phyloP scores from a whole-genome alignment of 306 rosid species.

The Begonia peltatifolia region DNA sequence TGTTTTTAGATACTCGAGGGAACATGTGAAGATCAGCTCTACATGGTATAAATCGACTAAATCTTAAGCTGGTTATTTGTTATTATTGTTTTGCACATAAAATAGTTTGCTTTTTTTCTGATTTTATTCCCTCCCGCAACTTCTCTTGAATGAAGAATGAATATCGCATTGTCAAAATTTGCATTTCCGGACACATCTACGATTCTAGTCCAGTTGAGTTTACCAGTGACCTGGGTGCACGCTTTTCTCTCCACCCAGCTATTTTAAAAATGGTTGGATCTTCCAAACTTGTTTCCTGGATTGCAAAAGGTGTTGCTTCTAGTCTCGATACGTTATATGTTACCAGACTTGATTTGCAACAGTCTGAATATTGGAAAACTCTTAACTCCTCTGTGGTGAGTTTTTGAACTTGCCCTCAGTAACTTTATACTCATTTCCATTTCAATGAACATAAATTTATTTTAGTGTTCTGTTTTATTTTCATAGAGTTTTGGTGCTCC shows the following conservation, averaged over 20 bases:
- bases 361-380: slow-evolving; percentile 91
- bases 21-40: slow-evolving; percentile 28
- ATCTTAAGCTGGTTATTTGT: not conserved
- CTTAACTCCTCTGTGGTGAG: slow-evolving; percentile 83
- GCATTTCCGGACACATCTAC: slow-evolving; percentile 69
- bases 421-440: not conserved
- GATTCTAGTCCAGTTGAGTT: slow-evolving; percentile 98
- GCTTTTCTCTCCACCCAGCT: slow-evolving; percentile 64
- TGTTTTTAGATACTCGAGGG: slow-evolving; percentile 53
- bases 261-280: slow-evolving; percentile 60
- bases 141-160: slow-evolving; percentile 29
- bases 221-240: slow-evolving; percentile 81
- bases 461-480: slow-evolving; percentile 9
- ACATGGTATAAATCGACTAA: slow-evolving; percentile 33
- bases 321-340: slow-evolving; percentile 84
- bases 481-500: slow-evolving; percentile 77
- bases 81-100: not conserved
- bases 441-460: slow-evolving; percentile 4
- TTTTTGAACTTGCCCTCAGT: not conserved
- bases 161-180: slow-evolving; percentile 60
- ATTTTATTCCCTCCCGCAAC: not conserved
- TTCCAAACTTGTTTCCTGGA: slow-evolving; percentile 67
- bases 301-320: slow-evolving; percentile 61
- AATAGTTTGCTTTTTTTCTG: not conserved
- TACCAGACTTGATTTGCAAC: slow-evolving; percentile 71